Evolutionary conservation across 225 moss, liverwort and hornwort genomes (phyloP).

Genomic region (Ulota crispa): DNA sequence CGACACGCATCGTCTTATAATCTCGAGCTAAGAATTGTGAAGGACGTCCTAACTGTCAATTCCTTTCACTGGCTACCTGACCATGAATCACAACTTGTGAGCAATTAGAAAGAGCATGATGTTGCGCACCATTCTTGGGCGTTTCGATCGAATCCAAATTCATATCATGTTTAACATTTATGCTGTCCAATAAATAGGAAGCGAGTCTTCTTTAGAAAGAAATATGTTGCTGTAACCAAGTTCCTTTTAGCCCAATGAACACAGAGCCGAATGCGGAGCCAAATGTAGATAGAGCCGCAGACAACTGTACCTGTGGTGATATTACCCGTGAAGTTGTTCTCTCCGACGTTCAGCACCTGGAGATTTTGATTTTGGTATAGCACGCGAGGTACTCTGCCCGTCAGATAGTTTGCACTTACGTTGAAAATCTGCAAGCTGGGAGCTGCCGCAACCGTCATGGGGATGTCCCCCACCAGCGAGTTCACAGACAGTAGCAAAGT

Average conservation of each 20-base stretch:
- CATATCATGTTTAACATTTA: no score
- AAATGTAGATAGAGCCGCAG: neutral
- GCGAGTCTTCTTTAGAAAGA: no score
- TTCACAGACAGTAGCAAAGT: neutral
- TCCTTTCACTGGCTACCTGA: neutral
- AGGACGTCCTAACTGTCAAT: neutral
- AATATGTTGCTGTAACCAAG: no score
- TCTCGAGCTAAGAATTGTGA: neutral
- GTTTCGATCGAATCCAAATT: no score
- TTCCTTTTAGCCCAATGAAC: no score
- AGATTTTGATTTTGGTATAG: constrained; percentile 25
- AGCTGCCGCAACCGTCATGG: constrained; percentile 1
- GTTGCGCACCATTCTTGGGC: neutral
- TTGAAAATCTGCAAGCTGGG: constrained; percentile 7
- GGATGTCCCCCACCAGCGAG: constrained; percentile 14
- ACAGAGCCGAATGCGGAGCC: no score
- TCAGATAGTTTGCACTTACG: constrained; percentile 17
- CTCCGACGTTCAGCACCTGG: neutral
- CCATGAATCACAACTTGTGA: neutral
- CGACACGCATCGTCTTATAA: neutral
- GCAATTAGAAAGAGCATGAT: neutral
- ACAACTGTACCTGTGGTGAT: neutral
- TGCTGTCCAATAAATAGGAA: no score
- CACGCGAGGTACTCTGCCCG: constrained; percentile 12
- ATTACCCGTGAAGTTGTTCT: neutral